These are phyloP conservation scores for Sungouiella thailandica DNA, from an alignment of 805 yeast species.

Conservation along the genomic window DNA sequence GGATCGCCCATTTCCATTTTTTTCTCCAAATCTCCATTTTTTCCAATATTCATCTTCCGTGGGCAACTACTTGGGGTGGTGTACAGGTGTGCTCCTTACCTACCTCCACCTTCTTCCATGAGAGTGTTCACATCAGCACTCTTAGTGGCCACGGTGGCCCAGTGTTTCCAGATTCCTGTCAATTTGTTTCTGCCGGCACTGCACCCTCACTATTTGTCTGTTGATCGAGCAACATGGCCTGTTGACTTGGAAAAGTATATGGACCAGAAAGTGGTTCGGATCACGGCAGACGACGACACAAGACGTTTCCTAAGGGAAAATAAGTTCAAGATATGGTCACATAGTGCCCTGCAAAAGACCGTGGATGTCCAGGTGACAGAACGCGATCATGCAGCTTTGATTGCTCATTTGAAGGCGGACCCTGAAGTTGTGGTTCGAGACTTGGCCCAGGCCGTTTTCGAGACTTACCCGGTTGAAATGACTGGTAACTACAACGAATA, in stretches of 20 bases:
- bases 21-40: no score
- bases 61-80: no score
- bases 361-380: conserved; percentile 41
- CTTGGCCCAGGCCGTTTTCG: conserved; percentile 51
- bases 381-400: conserved; percentile 10
- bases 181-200: conserved; percentile 1
- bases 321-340: conserved; percentile 45
- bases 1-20: no score
- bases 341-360: conserved; percentile 31
- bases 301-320: conserved; percentile 14
- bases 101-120: background rate
- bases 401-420: conserved; percentile 18
- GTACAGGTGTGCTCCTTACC: conserved; percentile 6
- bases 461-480: conserved; percentile 43
- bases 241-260: conserved; percentile 38
- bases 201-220: conserved; percentile 27
- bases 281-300: conserved; percentile 23
- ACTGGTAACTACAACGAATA: background rate
- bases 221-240: conserved; percentile 28
- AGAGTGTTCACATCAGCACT: background rate
- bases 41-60: no score
- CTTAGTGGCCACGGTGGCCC: conserved; percentile 2
- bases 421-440: conserved; percentile 47
- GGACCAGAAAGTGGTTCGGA: conserved; percentile 42
- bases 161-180: conserved; percentile 11